phyloP scores from a whole-genome alignment of 108 stramenopile species.

The Cyclotella sp. region DNA sequence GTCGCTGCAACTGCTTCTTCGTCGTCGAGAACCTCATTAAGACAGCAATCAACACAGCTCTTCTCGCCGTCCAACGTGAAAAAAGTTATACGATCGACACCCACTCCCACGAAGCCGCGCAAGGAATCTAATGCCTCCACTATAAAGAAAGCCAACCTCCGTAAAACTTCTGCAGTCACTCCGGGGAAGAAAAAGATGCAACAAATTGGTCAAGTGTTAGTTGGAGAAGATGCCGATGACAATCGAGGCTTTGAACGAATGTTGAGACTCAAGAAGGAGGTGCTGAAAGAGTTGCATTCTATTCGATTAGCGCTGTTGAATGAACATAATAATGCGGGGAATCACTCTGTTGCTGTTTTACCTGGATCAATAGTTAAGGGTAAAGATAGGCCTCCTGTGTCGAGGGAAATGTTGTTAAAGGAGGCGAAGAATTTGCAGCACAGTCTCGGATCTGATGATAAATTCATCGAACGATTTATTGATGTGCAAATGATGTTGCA shows the following conservation, averaged over 20 bases:
- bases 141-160: constrained; percentile 11
- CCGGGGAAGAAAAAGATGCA: not conserved
- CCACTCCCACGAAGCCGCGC: constrained; percentile 2
- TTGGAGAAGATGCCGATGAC: constrained; percentile 20
- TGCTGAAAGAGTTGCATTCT: constrained; percentile 43
- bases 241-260: constrained; percentile 34
- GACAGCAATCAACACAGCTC: not conserved
- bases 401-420: constrained; percentile 7
- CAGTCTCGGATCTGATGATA: not conserved
- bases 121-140: constrained; percentile 6
- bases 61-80: constrained; percentile 58
- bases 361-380: not conserved
- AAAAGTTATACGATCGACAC: constrained; percentile 14
- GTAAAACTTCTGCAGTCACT: not conserved
- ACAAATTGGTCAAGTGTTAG: constrained; percentile 38
- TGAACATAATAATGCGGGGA: not conserved
- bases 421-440: constrained; percentile 6
- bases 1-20: not conserved
- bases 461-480: constrained; percentile 15
- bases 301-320: constrained; percentile 32
- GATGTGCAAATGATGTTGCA: constrained; percentile 11
- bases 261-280: constrained; percentile 42
- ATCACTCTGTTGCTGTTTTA: not conserved
- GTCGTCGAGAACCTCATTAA: not conserved
- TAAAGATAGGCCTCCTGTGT: not conserved